phyloP scores from a whole-genome alignment of 2,329 filamentous ascomycete species.

The Diaporthe batatas region DNA sequence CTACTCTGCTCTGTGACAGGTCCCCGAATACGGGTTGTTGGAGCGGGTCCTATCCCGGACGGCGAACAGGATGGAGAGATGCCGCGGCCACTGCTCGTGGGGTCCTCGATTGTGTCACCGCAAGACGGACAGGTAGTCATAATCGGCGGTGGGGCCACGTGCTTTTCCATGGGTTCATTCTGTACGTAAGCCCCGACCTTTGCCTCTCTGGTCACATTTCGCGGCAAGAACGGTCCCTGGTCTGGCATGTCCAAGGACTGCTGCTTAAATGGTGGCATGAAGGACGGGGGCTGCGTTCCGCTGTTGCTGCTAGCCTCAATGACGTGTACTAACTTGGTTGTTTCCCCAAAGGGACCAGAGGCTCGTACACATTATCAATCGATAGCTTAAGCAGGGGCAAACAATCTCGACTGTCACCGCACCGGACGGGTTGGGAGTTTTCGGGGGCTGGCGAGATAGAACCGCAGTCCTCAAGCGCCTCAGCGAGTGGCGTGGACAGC shows the following conservation, averaged over 20 bases:
- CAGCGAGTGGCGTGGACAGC: constrained; percentile 43
- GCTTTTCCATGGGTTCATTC: constrained; percentile 90
- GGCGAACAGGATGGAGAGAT: constrained; percentile 7
- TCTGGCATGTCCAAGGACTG: neutral
- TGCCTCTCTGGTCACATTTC: no score
- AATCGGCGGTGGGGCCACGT: constrained; percentile 85
- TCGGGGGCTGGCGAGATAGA: constrained; percentile 36
- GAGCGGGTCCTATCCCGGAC: constrained; percentile 42
- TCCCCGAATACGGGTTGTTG: neutral
- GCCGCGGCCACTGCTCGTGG: constrained; percentile 76
- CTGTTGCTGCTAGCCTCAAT: neutral
- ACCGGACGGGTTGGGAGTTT: constrained; percentile 33
- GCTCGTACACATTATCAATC: constrained; percentile 60
- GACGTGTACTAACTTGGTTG: neutral
- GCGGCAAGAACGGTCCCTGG: neutral
- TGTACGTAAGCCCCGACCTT: constrained; percentile 56
- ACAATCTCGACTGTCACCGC: neutral
- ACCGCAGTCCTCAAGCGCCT: constrained; percentile 43
- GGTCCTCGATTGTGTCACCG: constrained; percentile 69
- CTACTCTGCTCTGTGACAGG: neutral
- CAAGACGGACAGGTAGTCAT: constrained; percentile 68
- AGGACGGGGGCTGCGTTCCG: neutral
- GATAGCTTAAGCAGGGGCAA: neutral
- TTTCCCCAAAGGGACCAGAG: constrained; percentile 65
- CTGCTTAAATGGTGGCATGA: neutral